phyloP scores from a whole-genome alignment of 305 asterid species.

The Stenogyne calaminthoides region DNA sequence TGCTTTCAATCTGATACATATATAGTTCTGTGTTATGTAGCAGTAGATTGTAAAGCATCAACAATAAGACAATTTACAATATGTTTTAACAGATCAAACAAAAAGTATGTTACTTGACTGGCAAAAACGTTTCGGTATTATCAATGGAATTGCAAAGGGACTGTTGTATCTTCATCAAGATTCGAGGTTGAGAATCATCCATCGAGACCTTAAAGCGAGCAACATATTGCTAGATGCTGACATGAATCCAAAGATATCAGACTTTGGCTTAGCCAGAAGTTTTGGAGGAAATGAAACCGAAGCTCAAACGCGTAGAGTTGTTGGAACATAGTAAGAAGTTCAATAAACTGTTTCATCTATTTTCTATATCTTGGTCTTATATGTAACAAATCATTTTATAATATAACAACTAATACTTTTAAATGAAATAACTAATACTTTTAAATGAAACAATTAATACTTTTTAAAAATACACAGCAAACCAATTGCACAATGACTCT shows the following conservation, averaged over 20 bases:
- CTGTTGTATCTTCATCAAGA: constrained; percentile 37
- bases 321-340: constrained; percentile 58
- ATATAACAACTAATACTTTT: no score
- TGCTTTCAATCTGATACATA: neutral
- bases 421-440: no score
- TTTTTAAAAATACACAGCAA: no score
- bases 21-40: neutral
- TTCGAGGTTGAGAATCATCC: constrained; percentile 43
- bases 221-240: constrained; percentile 50
- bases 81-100: constrained; percentile 21
- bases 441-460: no score
- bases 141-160: constrained; percentile 33
- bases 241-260: constrained; percentile 61
- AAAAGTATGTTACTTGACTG: constrained; percentile 24
- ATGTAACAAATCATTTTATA: no score
- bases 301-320: constrained; percentile 44
- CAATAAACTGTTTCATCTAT: neutral
- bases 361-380: no score
- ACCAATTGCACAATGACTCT: no score
- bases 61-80: neutral
- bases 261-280: constrained; percentile 52
- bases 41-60: neutral
- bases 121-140: constrained; percentile 30
- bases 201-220: constrained; percentile 56
- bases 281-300: constrained; percentile 47